Percentiles rank a stretch among this genome's conserved stretches.
phyloP scores from a whole-genome alignment of 2,329 filamentous ascomycete genomes.

The Botrytis medusae region DNA sequence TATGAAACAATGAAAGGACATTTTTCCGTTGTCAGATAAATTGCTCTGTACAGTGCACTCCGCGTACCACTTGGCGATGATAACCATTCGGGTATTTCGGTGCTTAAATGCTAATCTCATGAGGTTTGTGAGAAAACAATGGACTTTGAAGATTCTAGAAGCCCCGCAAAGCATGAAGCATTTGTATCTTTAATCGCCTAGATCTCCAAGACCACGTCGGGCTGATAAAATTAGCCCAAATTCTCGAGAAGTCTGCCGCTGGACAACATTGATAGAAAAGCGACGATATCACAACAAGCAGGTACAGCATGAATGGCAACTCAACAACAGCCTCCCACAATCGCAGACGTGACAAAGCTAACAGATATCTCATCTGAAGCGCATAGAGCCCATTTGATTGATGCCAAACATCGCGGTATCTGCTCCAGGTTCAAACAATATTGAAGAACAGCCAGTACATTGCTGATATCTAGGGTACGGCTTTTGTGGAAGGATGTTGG shows the following conservation, averaged over 20 bases:
- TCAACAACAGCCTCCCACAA: not conserved
- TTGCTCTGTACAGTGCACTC: not conserved
- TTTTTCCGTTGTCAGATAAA: conserved; percentile 1
- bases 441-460: not conserved
- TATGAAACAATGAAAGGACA: not conserved
- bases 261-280: not conserved
- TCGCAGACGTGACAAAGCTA: not conserved
- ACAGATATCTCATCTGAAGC: not conserved
- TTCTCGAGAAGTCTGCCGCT: not conserved
- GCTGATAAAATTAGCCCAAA: not conserved
- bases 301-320: not conserved
- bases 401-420: not conserved
- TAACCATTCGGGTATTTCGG: not conserved
- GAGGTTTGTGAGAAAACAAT: not conserved
- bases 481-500: not conserved
- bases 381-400: not conserved
- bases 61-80: not conserved
- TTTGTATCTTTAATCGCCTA: not conserved
- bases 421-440: not conserved
- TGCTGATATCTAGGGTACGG: not conserved
- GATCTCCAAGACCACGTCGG: not conserved
- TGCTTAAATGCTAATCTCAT: not conserved
- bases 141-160: not conserved
- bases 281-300: not conserved
- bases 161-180: not conserved